Base-by-base conservation (phyloP, 2,329 filamentous ascomycete species). In the Ophiostoma pallidulum region DNA sequence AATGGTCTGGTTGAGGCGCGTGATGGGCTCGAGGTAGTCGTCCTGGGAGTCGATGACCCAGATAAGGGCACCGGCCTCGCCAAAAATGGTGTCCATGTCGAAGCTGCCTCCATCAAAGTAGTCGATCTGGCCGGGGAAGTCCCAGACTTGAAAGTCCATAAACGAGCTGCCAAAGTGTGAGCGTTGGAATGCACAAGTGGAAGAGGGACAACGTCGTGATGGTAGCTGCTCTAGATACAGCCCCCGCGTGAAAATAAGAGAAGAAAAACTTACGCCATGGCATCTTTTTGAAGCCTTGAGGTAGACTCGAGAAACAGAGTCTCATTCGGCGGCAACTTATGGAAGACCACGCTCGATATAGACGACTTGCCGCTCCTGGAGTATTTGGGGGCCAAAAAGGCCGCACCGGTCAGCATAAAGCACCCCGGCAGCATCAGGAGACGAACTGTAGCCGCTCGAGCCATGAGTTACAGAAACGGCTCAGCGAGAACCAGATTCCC, bases 41-140 rank as follows among this genome's bases (percentile, higher is more conserved):
- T 98, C 92, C 66, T 98, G 92, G 0, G 92, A 91, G 62, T 98
- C 92, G 50, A 98, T 94, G 51, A 98, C 91, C 91, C 92, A 98
- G 53, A 98, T 94, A 13, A 98, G 72, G 13, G 92, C 90, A 18
- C 92, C 92, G 14, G 94, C 87, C 60, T 91, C 89, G 56, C 88
- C 86, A 65, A 98, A 98, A 59, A 97, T 91, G 59, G 86, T 83
- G 58, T 94, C 88, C 53, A 92, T 84, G 62, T 97, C 90, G 59
- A 94, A 94, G 41, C 80, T 84, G 4, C 87, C 82, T 59, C 92
- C 88, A 51, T 94, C 82, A 59, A 94, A 94, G 48, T 80, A 72
- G 67, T 96, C 87, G 54, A 97, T 80, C 66, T 97, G 90, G 20
- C 91, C 90, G 2, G 92, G 92, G 49, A 98, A 90, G 62, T 98